Evolutionary conservation across 2,329 filamentous ascomycete species (phyloP).

Genomic region (Aspergillus alliaceus): DNA sequence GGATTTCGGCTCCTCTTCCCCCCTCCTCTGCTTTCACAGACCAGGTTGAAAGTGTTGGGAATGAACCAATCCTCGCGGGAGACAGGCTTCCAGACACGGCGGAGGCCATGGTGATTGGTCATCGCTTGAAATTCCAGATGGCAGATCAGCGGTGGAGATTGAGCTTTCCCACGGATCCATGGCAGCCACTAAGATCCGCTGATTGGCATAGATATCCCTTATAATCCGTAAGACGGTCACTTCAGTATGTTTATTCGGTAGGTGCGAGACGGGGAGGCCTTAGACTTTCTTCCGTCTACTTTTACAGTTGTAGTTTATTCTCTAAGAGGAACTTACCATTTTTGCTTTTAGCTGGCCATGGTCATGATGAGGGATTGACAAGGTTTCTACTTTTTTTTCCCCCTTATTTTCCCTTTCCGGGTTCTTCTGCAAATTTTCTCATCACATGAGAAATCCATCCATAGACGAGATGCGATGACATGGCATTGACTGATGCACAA

Average conservation of each 20-base stretch:
- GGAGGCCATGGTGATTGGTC: conserved; percentile 18
- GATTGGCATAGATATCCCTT: not conserved
- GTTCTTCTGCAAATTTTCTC: not conserved
- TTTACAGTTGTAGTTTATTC: not conserved
- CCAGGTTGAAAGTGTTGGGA: not conserved
- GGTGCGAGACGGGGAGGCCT: not conserved
- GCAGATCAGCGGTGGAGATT: conserved; percentile 24
- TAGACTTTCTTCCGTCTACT: not conserved
- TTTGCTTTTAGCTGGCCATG: not conserved
- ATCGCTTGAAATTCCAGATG: conserved; percentile 17
- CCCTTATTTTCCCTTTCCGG: too few species aligned
- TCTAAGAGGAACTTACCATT: not conserved
- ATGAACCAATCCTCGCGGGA: conserved; percentile 14
- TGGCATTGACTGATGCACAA: not conserved
- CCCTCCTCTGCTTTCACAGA: not conserved
- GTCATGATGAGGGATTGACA: not conserved
- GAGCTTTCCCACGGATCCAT: conserved; percentile 16
- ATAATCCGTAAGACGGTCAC: not conserved
- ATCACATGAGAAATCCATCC: not conserved
- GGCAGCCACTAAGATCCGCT: conserved; percentile 11
- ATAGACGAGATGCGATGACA: not conserved
- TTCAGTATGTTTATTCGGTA: not conserved
- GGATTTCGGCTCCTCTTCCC: not conserved
- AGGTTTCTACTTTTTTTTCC: not conserved
- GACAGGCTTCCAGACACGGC: conserved; percentile 10